Evolutionary conservation across 495 filamentous ascomycete genomes (phyloP), one percentile per base, ranked within the genome.

Genomic region (Aspergillus ostianus): DNA sequence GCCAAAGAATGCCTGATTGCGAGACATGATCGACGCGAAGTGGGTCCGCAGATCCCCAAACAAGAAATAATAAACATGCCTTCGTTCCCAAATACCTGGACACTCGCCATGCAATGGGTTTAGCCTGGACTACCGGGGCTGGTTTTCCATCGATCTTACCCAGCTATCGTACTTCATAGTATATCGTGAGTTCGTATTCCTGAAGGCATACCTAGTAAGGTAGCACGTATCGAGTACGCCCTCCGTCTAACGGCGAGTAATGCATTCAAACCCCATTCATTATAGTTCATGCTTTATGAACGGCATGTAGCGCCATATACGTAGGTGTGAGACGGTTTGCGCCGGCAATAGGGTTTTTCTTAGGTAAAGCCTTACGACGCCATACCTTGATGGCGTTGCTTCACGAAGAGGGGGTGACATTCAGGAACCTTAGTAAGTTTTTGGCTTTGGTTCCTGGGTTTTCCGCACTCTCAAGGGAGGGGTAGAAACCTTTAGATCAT

Each of bases 31-130:
- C 47, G 47, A 49, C 23, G 18, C 23, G 7, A 26, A 20, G 47
- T 49, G 19, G 23, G 47, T 19, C 47, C 19, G 12, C 9, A 20
- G 47, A 41, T 41, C 36, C 36, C 47, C 47, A 49, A 49, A 49
- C 47, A 49, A 49, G 47, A 49, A 49, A 49, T 49, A 20, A 49
- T 49, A 19, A 32, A 32, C 36, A 55, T 48, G 41, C 44, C 54
- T n/a, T 44, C 27, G 54, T 15, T 56, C 45, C 54, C 54, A 56
- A 30, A 56, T 26, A 32, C 54, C 18, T 44, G 53, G 45, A 30
- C 46, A 48, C 54, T 47, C 45, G 7, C 47, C n/a, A 56, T 56
- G 21, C 44, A 56, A 20, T 4, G 41, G 26, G 20, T 17, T 56
- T n/a, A 46, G 20, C 15, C 53, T 44, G 32, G 29, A 21, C 6